Evolutionary conservation across 352 stramenopile genomes (phyloP).

Genomic region (Phytophthora pluvialis): DNA sequence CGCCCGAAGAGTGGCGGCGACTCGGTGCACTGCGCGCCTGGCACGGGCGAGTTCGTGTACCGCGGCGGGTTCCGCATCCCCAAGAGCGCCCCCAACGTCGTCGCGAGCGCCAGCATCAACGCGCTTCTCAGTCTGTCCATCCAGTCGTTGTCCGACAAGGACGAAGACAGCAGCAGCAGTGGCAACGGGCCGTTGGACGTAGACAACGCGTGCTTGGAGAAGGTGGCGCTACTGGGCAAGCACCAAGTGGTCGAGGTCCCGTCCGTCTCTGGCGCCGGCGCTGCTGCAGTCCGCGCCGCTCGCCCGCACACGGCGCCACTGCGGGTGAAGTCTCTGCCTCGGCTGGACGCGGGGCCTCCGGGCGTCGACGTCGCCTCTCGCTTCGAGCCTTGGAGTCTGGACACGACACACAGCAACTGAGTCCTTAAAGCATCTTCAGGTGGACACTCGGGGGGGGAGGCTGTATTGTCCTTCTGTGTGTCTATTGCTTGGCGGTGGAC

Average conservation of each 20-base stretch:
- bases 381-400: neutral
- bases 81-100: conserved; percentile 17
- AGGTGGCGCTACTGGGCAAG: conserved; percentile 47
- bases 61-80: conserved; percentile 66
- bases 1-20: conserved; percentile 42
- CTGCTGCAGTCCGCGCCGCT: conserved; percentile 24
- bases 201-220: conserved; percentile 50
- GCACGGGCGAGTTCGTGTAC: conserved; percentile 62
- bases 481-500: conserved; percentile 1
- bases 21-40: conserved; percentile 48
- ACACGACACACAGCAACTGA: conserved; percentile 6
- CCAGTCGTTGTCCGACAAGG: neutral
- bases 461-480: conserved; percentile 3
- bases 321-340: conserved; percentile 56
- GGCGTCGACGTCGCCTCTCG: neutral
- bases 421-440: conserved; percentile 2
- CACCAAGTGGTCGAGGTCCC: conserved; percentile 38
- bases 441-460: conserved; percentile 2
- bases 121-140: conserved; percentile 24
- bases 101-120: conserved; percentile 24
- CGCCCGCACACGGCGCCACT: conserved; percentile 58
- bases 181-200: conserved; percentile 22
- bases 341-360: conserved; percentile 44
- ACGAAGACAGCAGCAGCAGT: neutral
- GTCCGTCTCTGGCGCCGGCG: conserved; percentile 4